phyloP scores from a whole-genome alignment of 148 eudicot genomes.

The Mesembryanthemum crystallinum region DNA sequence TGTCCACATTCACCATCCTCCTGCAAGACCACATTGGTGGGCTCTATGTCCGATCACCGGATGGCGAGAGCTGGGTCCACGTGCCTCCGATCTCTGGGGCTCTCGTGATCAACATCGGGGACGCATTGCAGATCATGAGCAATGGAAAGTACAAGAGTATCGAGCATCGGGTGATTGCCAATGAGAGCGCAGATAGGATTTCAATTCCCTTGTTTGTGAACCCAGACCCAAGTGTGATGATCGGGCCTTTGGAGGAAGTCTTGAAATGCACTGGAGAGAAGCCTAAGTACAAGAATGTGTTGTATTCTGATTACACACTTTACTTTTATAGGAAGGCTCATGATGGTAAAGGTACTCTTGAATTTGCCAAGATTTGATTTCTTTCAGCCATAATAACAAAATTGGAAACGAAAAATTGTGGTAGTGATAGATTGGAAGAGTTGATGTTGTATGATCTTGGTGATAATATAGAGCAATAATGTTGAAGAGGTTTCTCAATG shows the following conservation, averaged over 20 bases:
- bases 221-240: slow-evolving; percentile 43
- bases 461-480: no score
- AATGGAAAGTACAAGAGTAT: slow-evolving; percentile 58
- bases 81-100: slow-evolving; percentile 50
- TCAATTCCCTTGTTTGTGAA: slow-evolving; percentile 50
- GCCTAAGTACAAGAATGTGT: slow-evolving; percentile 39
- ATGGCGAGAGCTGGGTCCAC: slow-evolving; percentile 40
- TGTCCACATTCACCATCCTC: slow-evolving; percentile 53
- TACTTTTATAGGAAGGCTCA: slow-evolving; percentile 50
- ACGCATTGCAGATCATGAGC: slow-evolving; percentile 57
- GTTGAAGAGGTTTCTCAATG: no score
- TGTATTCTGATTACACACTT: slow-evolving; percentile 47
- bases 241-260: slow-evolving; percentile 41
- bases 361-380: slow-evolving; percentile 36
- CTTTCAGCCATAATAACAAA: neutral
- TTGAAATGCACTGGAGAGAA: slow-evolving; percentile 39
- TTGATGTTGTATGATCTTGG: no score
- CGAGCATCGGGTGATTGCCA: slow-evolving; percentile 54
- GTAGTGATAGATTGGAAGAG: no score
- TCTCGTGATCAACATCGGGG: slow-evolving; percentile 56
- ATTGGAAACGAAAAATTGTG: neutral
- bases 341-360: slow-evolving; percentile 46
- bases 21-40: slow-evolving; percentile 51
- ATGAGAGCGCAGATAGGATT: slow-evolving; percentile 37
- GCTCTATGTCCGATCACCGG: slow-evolving; percentile 40